Base-by-base conservation (phyloP, 495 filamentous ascomycete species). In the Penicillium goetzii region DNA sequence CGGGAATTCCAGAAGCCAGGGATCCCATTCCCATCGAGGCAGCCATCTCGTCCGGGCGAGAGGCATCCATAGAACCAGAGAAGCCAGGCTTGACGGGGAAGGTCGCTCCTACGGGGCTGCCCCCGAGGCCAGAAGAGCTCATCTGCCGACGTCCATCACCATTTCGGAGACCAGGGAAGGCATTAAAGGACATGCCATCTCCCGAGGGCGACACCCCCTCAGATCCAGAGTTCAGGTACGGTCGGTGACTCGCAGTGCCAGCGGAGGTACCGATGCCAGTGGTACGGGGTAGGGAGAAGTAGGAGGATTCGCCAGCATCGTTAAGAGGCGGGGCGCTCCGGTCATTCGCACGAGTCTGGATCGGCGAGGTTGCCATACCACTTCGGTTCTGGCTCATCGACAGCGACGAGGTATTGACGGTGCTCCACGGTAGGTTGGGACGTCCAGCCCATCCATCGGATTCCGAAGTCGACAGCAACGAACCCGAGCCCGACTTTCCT, bases 381-480 rank as follows among this genome's bases (percentile, higher is more conserved):
- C 67, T 63, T 36, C 68, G 72, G 60, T 74, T 83, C 52, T 82
- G 74, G 26, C 72, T 66, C 57, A 81, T 76, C 30, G 81, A 71
- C 28, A 83, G 72, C 6, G 82, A 74, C 0, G 77, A 78, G n/a
- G 76, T 72, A 57, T 85, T 85, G 21, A 84, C 67, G 4, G 80
- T 75, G 59, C 77, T 80, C 89, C 88, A 90, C 0, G 83, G 80
- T 3, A 79, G 62, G 41, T 78, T 82, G 34, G 80, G 72, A 17
- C 78, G 78, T 30, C 70, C 67, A 67, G 67, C 76, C 83, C 83
- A 86, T 34, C 74, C 75, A 67, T 92, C 88, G 2, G 86, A 83
- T 66, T 89, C 87, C 2, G 89, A 90, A 2, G 86, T 81, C 3
- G 85, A 80, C 45, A 90, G 72, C 32, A 92, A 71, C 34, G 89